Conservation (phyloP, 768 basidiomycete species). For the Termitomyces sp. region DNA sequence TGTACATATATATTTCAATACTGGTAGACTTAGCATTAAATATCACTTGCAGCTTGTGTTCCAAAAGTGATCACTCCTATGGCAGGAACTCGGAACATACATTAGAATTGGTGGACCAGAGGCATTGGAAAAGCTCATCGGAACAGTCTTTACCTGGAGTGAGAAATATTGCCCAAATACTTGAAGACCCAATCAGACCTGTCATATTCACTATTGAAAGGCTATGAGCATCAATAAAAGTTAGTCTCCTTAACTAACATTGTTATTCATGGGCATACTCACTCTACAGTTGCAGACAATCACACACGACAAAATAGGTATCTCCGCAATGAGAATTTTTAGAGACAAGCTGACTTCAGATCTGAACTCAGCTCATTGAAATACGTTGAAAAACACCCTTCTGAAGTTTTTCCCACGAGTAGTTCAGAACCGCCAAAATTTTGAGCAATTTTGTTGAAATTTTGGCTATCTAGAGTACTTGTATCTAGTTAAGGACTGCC, state of each 20-base stretch:
- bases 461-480: too few species aligned
- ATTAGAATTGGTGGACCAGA: background rate
- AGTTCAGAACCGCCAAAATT: too few species aligned
- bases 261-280: background rate
- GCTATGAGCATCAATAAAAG: background rate
- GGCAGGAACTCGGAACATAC: background rate
- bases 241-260: background rate
- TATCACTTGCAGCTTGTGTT: background rate
- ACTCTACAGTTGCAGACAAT: too few species aligned
- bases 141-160: background rate
- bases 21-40: background rate
- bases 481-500: too few species aligned
- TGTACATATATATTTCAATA: background rate
- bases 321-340: too few species aligned
- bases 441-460: too few species aligned
- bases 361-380: too few species aligned
- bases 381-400: too few species aligned
- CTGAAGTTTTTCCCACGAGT: too few species aligned
- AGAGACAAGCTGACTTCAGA: too few species aligned
- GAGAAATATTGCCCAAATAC: background rate
- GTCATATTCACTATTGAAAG: background rate
- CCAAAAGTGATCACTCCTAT: background rate
- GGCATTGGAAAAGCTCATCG: background rate
- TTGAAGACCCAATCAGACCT: background rate
- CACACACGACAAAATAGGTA: too few species aligned